Percentiles rank a stretch among this genome's conserved stretches.
Conservation (phyloP, 176 grass and related monocot genomes). For the bread wheat (Triticum aestivum) region IWGSC_CS_RefSeq_v2.1 NC_057796.1:348031221-348031720, state of each 20-base stretch:
- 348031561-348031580: constrained; percentile 61
- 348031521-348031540: constrained; percentile 48
- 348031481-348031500: constrained; percentile 70
- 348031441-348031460: constrained; percentile 48
- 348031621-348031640: constrained; percentile 61
- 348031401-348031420: constrained; percentile 48
- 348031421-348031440: constrained; percentile 70
- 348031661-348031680: constrained; percentile 65
- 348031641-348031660: constrained; percentile 27
- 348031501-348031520: constrained; percentile 54
- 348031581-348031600: constrained; percentile 52
- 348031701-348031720: constrained; percentile 40
- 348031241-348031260: constrained; percentile 49
- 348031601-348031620: constrained; percentile 54
- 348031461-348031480: constrained; percentile 65
- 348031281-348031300: constrained; percentile 77
- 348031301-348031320: constrained; percentile 80
- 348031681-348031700: constrained; percentile 70
- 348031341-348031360: constrained; percentile 84
- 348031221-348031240: constrained; percentile 31
- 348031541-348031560: constrained; percentile 71
- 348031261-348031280: constrained; percentile 70
- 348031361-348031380: constrained; percentile 67
- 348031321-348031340: constrained; percentile 74
- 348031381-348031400: constrained; percentile 68